Evolutionary conservation across 1,284 basidiomycete species (phyloP).

Genomic region (Trametes sp.): DNA sequence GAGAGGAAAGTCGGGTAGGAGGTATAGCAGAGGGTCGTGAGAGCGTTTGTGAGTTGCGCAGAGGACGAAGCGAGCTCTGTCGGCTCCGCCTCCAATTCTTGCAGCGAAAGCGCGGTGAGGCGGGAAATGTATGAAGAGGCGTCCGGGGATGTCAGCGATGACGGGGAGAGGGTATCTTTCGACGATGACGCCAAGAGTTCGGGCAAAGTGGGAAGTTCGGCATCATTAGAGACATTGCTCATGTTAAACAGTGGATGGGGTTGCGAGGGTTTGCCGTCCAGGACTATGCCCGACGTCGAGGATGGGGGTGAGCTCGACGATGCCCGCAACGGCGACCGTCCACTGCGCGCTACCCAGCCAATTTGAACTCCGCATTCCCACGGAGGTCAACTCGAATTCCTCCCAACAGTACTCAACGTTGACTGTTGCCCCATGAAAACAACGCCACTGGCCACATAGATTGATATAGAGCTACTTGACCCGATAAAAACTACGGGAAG

Average conservation of each 20-base stretch:
- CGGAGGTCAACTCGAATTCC: too few species aligned
- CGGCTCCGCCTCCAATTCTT: conserved; percentile 75
- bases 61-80: conserved; percentile 79
- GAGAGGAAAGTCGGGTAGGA: conserved; percentile 90
- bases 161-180: conserved; percentile 20
- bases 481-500: too few species aligned
- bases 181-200: conserved; percentile 29
- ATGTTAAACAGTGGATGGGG: background rate
- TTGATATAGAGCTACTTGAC: too few species aligned
- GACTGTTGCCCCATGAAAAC: too few species aligned
- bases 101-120: conserved; percentile 70
- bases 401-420: too few species aligned
- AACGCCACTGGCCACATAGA: too few species aligned
- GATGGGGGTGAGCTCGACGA: background rate
- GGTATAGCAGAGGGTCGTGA: conserved; percentile 87
- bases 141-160: conserved; percentile 33
- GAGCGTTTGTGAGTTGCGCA: conserved; percentile 83
- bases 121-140: conserved; percentile 61
- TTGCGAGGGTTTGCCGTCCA: background rate
- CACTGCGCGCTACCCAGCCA: too few species aligned
- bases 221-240: conserved; percentile 11
- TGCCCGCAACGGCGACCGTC: too few species aligned
- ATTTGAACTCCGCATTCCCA: too few species aligned
- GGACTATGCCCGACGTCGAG: background rate
- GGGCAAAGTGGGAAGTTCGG: conserved; percentile 22